phyloP scores from a whole-genome alignment of 768 basidiomycete genomes.

The Termitomyces sp. region DNA sequence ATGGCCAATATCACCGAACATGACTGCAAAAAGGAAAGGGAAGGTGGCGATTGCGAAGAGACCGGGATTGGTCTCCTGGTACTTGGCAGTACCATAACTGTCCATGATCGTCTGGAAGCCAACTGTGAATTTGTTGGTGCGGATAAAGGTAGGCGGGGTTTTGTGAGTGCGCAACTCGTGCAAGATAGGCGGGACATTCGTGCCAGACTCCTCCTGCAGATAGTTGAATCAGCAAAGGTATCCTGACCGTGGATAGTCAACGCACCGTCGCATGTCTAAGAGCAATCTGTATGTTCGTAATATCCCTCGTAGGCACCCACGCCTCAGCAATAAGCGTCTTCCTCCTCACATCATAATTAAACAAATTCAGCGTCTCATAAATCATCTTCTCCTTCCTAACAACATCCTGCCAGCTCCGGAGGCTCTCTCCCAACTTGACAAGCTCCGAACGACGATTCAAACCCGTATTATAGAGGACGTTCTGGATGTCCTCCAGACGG shows the following conservation, averaged over 20 bases:
- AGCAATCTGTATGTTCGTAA: slow-evolving; percentile 80
- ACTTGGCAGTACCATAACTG: slow-evolving; percentile 90
- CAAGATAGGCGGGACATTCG: slow-evolving; percentile 87
- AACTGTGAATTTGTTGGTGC: slow-evolving; percentile 94
- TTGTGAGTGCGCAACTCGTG: slow-evolving; percentile 87
- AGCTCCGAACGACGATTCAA: slow-evolving; percentile 81
- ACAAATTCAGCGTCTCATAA: slow-evolving; percentile 92
- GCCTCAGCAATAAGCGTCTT: slow-evolving; percentile 97
- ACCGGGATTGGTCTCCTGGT: slow-evolving; percentile 97
- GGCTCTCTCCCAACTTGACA: slow-evolving; percentile 76
- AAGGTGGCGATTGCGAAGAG: slow-evolving; percentile 90
- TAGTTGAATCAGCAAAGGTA: slow-evolving; percentile 21
- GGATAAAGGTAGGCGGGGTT: slow-evolving; percentile 92
- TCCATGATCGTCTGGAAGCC: slow-evolving; percentile 99
- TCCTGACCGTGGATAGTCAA: slow-evolving; percentile 20
- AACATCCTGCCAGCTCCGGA: slow-evolving; percentile 91
- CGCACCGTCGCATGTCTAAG: slow-evolving; percentile 82
- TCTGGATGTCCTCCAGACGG: slow-evolving; percentile 89
- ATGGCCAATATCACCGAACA: slow-evolving; percentile 99
- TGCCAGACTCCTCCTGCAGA: slow-evolving; percentile 81
- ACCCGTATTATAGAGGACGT: slow-evolving; percentile 87
- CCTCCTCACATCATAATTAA: slow-evolving; percentile 90
- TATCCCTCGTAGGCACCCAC: slow-evolving; percentile 95
- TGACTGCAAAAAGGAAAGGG: slow-evolving; percentile 98
- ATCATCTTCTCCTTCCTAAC: slow-evolving; percentile 95